Evolutionary conservation across 164 flowering plant genomes (phyloP).

Genomic region (Amborella trichopoda): DNA sequence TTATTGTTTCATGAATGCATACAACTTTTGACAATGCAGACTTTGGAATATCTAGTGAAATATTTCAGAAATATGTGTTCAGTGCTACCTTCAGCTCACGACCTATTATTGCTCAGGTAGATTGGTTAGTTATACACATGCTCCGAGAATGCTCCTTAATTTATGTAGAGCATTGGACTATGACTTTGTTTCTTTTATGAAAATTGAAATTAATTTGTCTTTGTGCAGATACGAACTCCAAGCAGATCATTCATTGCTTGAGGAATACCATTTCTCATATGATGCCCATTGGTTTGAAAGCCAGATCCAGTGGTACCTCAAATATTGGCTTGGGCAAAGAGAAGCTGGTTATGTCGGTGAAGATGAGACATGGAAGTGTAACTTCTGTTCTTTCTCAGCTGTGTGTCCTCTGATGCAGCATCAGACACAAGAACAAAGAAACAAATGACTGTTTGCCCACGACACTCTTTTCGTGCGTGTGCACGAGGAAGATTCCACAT

Average conservation of each 20-base stretch:
- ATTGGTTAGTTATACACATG: background rate
- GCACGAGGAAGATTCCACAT: no score
- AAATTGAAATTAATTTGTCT: background rate
- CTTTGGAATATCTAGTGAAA: slow-evolving; percentile 53
- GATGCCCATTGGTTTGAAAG: slow-evolving; percentile 43
- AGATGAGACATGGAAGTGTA: slow-evolving; percentile 84
- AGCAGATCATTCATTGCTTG: slow-evolving; percentile 52
- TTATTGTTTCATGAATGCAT: no score
- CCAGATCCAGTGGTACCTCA: slow-evolving; percentile 32
- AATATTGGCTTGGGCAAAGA: slow-evolving; percentile 66
- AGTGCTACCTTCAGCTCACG: slow-evolving; percentile 41
- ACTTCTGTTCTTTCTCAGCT: slow-evolving; percentile 40
- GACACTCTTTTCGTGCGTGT: no score
- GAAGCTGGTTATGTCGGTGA: slow-evolving; percentile 38
- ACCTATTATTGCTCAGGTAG: slow-evolving; percentile 66
- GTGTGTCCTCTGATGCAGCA: slow-evolving; percentile 18
- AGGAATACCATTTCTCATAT: slow-evolving; percentile 46
- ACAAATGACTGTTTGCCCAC: no score
- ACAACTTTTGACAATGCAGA: no score
- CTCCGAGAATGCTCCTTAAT: no score
- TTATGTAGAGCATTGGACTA: no score
- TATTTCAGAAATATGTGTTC: slow-evolving; percentile 36
- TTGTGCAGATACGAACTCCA: slow-evolving; percentile 18
- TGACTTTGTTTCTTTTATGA: background rate
- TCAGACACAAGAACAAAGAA: no score